Conservation (phyloP, 2,329 filamentous ascomycete genomes). For the Achaetomium macrosporum region DNA sequence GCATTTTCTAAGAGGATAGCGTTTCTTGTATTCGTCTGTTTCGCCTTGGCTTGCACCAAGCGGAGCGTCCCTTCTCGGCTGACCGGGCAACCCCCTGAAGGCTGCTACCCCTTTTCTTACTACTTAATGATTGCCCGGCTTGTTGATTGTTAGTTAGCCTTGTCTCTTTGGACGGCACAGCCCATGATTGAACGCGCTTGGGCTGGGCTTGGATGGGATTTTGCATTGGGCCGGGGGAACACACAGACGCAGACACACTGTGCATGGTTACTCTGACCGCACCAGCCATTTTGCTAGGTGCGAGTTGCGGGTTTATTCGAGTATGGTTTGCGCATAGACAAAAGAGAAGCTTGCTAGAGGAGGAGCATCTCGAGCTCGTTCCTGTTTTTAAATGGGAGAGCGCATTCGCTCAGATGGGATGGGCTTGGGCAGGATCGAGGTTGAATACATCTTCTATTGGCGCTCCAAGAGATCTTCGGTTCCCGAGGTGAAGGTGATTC, state of each 20-base stretch:
- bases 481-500: no score
- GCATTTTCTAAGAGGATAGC: neutral
- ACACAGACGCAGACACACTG: neutral
- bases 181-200: neutral
- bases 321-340: no score
- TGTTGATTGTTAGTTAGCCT: conserved; percentile 1
- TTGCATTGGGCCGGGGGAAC: conserved; percentile 11
- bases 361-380: no score
- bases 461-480: no score
- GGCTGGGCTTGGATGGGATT: conserved; percentile 4
- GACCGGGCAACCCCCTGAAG: neutral
- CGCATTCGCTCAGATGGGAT: no score
- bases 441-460: no score
- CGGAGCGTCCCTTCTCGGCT: neutral
- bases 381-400: no score
- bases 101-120: conserved; percentile 1
- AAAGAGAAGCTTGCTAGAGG: no score
- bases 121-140: conserved; percentile 14
- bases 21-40: neutral
- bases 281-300: no score
- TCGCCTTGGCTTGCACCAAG: neutral
- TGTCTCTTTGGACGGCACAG: neutral
- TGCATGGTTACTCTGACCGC: no score
- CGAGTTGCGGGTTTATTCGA: no score
- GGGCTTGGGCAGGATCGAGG: no score